phyloP scores from a whole-genome alignment of 2,329 filamentous ascomycete species.

The Fusarium sp. region DNA sequence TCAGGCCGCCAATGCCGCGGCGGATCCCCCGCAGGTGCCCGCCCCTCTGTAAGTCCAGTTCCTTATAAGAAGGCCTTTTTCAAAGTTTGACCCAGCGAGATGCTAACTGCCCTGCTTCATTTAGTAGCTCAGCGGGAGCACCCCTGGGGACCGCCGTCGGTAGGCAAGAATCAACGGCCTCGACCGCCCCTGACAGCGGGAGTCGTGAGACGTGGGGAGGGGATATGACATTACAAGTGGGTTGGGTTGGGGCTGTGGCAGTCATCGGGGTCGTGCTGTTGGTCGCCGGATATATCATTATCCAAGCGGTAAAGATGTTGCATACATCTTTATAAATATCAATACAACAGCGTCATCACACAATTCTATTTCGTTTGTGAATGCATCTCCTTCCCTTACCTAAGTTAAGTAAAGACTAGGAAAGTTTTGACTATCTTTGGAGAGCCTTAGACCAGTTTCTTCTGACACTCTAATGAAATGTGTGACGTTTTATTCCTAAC shows the following conservation, averaged over 20 bases:
- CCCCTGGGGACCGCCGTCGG: rapidly evolving
- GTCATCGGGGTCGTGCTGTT: not conserved
- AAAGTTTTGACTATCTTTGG: not conserved
- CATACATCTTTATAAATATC: not conserved
- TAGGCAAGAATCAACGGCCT: not conserved
- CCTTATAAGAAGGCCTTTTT: not conserved
- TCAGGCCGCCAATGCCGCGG: not conserved
- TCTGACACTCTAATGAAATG: not conserved
- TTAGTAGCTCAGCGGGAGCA: not conserved
- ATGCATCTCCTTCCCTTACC: not conserved
- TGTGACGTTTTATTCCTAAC: too few relatives aligned
- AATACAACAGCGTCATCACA: not conserved
- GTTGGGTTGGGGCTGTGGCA: not conserved
- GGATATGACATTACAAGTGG: too few relatives aligned
- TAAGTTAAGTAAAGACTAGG: not conserved
- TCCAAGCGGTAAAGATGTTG: not conserved
- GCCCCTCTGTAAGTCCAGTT: not conserved
- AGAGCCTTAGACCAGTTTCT: not conserved
- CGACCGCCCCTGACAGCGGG: not conserved
- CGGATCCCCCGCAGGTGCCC: rapidly evolving
- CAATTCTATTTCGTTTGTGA: not conserved
- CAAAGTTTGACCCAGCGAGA: not conserved
- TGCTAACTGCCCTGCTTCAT: not conserved
- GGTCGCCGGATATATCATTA: not conserved
- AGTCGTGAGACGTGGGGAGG: not conserved